Evolutionary conservation across 805 yeast genomes (phyloP).

Genomic region (Nakazawaea pomicola): DNA sequence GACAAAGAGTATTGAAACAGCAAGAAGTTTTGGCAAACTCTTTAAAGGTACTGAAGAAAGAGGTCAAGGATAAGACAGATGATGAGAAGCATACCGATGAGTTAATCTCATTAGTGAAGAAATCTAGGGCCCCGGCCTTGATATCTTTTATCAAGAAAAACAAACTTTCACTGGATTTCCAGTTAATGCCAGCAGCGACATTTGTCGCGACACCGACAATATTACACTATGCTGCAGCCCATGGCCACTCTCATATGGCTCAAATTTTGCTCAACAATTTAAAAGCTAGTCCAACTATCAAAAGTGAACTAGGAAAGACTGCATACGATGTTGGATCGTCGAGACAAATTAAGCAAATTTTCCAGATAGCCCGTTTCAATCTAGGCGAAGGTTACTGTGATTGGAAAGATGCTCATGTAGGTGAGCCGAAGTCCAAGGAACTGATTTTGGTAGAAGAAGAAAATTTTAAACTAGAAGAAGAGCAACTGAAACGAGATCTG

Average conservation of each 20-base stretch:
- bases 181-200: conserved; percentile 48
- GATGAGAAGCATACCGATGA: conserved; percentile 54
- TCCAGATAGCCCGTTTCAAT: conserved; percentile 61
- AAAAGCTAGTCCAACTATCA: conserved; percentile 64
- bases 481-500: conserved; percentile 32
- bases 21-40: conserved; percentile 25
- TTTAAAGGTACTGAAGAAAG: conserved; percentile 16
- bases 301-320: conserved; percentile 51
- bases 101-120: conserved; percentile 54
- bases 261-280: conserved; percentile 54
- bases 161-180: conserved; percentile 46
- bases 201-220: conserved; percentile 62
- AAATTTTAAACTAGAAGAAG: conserved; percentile 31
- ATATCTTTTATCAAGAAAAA: conserved; percentile 57
- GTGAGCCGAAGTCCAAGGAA: conserved; percentile 52
- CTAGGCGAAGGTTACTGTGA: conserved; percentile 68
- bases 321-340: conserved; percentile 63
- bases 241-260: conserved; percentile 65
- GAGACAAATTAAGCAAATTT: conserved; percentile 41
- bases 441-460: conserved; percentile 41
- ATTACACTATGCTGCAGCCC: conserved; percentile 71
- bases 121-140: conserved; percentile 73
- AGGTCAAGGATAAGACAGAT: conserved; percentile 19
- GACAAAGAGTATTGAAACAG: conserved; percentile 25
- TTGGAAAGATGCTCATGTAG: conserved; percentile 69